These are phyloP conservation scores for Pleurotus salmoneostramineus DNA, from an alignment of 768 basidiomycete species.

Conservation along the genomic window DNA sequence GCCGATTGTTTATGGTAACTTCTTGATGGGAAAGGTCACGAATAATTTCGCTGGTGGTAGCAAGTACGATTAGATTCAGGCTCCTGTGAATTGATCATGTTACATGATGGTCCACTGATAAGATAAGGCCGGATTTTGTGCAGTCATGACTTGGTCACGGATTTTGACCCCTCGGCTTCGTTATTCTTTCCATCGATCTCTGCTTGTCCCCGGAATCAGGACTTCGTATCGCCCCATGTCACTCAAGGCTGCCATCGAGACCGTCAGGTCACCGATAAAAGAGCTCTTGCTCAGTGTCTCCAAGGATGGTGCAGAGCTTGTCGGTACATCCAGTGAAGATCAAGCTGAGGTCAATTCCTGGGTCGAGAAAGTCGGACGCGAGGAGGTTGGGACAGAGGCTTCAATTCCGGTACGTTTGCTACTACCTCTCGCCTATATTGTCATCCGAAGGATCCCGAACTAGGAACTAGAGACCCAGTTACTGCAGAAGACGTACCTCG, in stretches of 20 bases:
- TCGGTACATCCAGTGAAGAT: conserved; percentile 46
- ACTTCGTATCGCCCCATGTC: conserved; percentile 38
- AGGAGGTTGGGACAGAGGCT: conserved; percentile 40
- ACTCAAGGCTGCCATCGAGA: conserved; percentile 45
- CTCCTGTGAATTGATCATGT: not conserved
- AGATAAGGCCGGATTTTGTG: conserved; percentile 2
- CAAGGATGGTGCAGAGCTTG: conserved; percentile 34
- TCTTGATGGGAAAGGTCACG: conserved; percentile 67
- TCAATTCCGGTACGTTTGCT: conserved; percentile 46
- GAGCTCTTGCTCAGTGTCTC: conserved; percentile 52
- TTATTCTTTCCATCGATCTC: conserved; percentile 3
- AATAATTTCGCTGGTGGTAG: conserved; percentile 59
- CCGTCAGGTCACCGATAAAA: conserved; percentile 41
- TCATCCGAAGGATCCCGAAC: not conserved
- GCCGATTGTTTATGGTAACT: conserved; percentile 74
- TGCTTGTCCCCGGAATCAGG: too few species aligned
- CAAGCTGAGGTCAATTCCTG: conserved; percentile 61
- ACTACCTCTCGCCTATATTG: not conserved
- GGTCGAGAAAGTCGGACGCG: conserved; percentile 60
- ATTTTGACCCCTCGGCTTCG: not conserved
- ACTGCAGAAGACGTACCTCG: conserved; percentile 77
- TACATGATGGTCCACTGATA: not conserved
- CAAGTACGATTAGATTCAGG: conserved; percentile 25
- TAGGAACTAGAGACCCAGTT: conserved; percentile 75
- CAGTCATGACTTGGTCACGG: not conserved